phyloP scores from a whole-genome alignment of 371 early-diverging fungal species.

The Syncephalis fuscata region DNA sequence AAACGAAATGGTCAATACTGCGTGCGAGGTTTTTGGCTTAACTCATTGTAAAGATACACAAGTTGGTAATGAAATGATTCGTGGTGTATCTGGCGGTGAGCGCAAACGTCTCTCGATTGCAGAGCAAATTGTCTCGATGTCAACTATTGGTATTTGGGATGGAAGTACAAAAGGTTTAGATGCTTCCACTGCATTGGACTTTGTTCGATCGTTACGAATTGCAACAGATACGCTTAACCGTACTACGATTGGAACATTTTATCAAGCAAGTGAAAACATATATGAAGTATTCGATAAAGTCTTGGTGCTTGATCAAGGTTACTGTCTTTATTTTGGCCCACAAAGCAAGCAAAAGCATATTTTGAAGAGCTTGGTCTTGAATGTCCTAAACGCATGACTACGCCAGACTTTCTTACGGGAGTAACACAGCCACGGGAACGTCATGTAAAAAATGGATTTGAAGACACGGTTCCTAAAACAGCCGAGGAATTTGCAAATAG shows the following conservation, averaged over 20 bases:
- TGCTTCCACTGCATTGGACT: constrained; percentile 58
- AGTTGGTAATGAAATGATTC: constrained; percentile 50
- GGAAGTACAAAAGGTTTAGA: constrained; percentile 73
- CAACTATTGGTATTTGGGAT: constrained; percentile 49
- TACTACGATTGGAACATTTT: constrained; percentile 31
- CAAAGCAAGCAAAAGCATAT: constrained; percentile 23
- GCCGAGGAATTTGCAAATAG: constrained; percentile 16
- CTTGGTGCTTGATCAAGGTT: constrained; percentile 38
- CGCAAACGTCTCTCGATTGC: constrained; percentile 59
- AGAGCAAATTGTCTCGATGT: constrained; percentile 50
- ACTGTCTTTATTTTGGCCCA: constrained; percentile 44
- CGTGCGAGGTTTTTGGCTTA: constrained; percentile 31
- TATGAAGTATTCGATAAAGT: constrained; percentile 48
- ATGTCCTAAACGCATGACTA: constrained; percentile 40
- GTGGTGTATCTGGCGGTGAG: constrained; percentile 59
- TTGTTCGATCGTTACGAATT: constrained; percentile 34
- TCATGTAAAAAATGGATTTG: constrained; percentile 21
- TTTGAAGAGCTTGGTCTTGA: constrained; percentile 34
- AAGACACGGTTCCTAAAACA: constrained; percentile 16
- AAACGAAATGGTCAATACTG: constrained; percentile 17
- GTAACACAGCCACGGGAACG: constrained; percentile 32
- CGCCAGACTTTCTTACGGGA: constrained; percentile 52
- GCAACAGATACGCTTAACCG: constrained; percentile 33
- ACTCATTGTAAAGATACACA: constrained; percentile 38
- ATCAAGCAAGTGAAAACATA: constrained; percentile 46